phyloP scores from a whole-genome alignment of 2,329 filamentous ascomycete genomes.

The Aspergillus fumigatus region DNA sequence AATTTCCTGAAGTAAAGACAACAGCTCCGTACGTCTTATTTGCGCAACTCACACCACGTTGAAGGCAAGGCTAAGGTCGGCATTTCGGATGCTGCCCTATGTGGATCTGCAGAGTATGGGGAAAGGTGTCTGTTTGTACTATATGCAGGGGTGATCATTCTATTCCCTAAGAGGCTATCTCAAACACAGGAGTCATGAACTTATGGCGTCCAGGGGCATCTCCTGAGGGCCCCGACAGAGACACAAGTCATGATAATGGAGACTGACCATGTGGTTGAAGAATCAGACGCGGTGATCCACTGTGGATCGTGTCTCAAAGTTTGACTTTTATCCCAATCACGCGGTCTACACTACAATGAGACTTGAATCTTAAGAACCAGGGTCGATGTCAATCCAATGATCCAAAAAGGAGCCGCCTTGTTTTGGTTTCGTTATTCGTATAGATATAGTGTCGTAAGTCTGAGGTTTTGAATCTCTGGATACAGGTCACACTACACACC shows the following conservation, averaged over 20 bases:
- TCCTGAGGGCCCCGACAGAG: no score
- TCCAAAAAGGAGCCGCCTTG: neutral
- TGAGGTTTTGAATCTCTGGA: neutral
- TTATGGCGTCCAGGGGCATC: no score
- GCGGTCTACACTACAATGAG: neutral
- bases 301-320: neutral
- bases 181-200: no score
- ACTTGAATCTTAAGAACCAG: neutral
- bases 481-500: no score
- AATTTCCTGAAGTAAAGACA: neutral
- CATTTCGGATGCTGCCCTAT: neutral
- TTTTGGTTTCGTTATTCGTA: neutral
- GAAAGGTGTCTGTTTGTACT: neutral
- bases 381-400: neutral
- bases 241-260: no score
- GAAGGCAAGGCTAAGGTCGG: neutral
- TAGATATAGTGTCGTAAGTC: neutral
- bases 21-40: neutral
- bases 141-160: neutral
- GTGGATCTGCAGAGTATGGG: neutral
- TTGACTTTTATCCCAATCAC: neutral
- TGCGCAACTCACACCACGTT: neutral
- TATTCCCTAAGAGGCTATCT: no score
- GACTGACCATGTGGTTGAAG: neutral
- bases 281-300: neutral